Base-by-base conservation (phyloP, 192 early-diverging fungal genomes). In the Spizellomyces sp. region DNA sequence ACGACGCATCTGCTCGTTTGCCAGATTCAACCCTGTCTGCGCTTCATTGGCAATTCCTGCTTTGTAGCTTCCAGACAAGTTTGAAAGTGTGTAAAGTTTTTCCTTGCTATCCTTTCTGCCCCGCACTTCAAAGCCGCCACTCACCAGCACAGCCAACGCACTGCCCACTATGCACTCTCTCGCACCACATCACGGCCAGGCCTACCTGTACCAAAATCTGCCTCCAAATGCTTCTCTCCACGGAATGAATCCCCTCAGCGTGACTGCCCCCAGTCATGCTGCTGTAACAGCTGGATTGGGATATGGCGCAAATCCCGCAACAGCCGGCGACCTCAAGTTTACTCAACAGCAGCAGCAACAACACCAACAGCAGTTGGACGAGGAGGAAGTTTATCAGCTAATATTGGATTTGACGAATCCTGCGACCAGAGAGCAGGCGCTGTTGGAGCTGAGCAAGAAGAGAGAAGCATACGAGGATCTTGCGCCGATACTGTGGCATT, bases 401-500 rank as follows among this genome's bases (percentile, higher is more conserved):
- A 91, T 98, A 50, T 70, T 95, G 19, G 94, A 96, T 58, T 80
- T 98, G 65, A 90, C 90, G n/a, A 86, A 90, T 65, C 88, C 77
- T 12, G 43, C 22, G n/a, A 62, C 74, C 9, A 68, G 96, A n/a
- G 96, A 99, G 73, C 90, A 92, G 71, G 95, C 94, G 9, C 80
- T 99, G 54, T 79, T 96, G 5, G 96, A 99, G 75, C 82, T 99
- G 62, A 93, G 91, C 77, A 96, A 96, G 79, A 92, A 93, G 75
- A 82, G 96, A 47, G 96, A 99, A 78, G 89, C 95, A 71, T 96
- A 96, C 76, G 93, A 96, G 17, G 94, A 99, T 71, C 77, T 99
- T 69, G 96, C 96, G 7, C 89, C 96, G 15, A 92, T 96, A n/a
- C 83, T 99, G 71, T 99, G 96, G 96, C 94, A 99, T 76, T 91